A percentile compares a stretch with the other conserved stretches of the same genome.
Evolutionary conservation across 805 yeast species (phyloP).

Genomic region (Debaryomyces tyrocola): DNA sequence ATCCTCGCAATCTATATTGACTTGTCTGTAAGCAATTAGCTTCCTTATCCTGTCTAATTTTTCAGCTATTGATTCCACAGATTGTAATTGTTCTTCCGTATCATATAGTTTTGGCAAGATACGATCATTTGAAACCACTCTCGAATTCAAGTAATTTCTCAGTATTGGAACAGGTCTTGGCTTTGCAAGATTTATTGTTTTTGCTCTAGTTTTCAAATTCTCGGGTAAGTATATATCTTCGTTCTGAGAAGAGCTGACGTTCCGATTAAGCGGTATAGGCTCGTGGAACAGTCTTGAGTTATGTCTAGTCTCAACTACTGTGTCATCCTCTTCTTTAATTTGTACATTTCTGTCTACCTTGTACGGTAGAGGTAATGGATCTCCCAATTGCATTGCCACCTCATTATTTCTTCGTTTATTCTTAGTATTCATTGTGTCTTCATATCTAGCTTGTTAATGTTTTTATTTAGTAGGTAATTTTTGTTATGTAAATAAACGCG

Average conservation of each 20-base stretch:
- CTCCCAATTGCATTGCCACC: conserved; percentile 23
- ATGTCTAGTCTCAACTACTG: conserved; percentile 9
- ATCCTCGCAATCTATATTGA: neutral
- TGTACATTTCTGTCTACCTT: conserved; percentile 10
- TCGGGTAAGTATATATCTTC: neutral
- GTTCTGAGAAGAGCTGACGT: neutral
- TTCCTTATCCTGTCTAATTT: neutral
- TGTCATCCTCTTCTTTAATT: conserved; percentile 11
- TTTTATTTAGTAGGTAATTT: neutral
- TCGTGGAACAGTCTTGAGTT: neutral
- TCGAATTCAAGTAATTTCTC: neutral
- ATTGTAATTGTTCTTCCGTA: neutral
- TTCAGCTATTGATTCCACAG: neutral
- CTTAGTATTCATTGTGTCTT: conserved; percentile 5
- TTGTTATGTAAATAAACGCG: neutral
- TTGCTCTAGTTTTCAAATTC: neutral
- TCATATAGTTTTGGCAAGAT: neutral
- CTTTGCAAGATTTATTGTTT: neutral
- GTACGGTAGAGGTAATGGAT: conserved; percentile 38
- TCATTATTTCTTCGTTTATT: conserved; percentile 6
- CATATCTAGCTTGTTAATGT: neutral
- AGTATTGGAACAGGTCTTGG: conserved; percentile 5
- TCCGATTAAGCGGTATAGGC: neutral
- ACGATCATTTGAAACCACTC: neutral
- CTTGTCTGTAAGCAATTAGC: neutral